Evolutionary conservation across 2,329 filamentous ascomycete genomes (phyloP).

Genomic region (Fusarium oxysporum): DNA sequence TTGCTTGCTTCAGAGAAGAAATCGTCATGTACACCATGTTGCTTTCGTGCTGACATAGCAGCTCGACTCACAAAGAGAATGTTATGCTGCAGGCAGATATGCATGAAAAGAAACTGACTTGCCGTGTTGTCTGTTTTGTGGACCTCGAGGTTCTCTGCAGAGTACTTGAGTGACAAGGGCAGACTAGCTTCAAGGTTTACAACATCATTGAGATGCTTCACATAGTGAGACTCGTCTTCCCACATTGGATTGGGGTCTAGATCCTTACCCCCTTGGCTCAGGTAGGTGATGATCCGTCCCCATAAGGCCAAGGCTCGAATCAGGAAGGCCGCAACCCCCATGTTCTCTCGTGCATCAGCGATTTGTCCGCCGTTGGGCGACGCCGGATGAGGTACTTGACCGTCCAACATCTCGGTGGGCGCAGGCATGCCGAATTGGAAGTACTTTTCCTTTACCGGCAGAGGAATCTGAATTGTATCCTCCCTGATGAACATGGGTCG

Average conservation of each 20-base stretch:
- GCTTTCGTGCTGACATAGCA: slow-evolving; percentile 77
- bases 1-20: slow-evolving; percentile 82
- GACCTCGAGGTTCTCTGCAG: slow-evolving; percentile 81
- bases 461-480: slow-evolving; percentile 86
- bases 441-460: slow-evolving; percentile 89
- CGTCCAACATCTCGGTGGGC: slow-evolving; percentile 84
- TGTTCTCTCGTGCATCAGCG: slow-evolving; percentile 80
- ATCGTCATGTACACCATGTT: slow-evolving; percentile 77
- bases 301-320: slow-evolving; percentile 87
- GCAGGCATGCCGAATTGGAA: slow-evolving; percentile 93
- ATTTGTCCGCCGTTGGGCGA: slow-evolving; percentile 71
- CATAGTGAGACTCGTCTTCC: slow-evolving; percentile 81
- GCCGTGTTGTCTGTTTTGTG: slow-evolving; percentile 87
- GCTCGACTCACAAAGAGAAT: slow-evolving; percentile 91
- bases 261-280: slow-evolving; percentile 90
- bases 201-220: slow-evolving; percentile 75
- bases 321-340: slow-evolving; percentile 94
- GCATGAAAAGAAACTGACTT: slow-evolving; percentile 92
- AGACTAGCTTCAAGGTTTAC: slow-evolving; percentile 76
- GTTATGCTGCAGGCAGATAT: slow-evolving; percentile 90
- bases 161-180: slow-evolving; percentile 78
- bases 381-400: slow-evolving; percentile 72
- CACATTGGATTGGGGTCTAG: slow-evolving; percentile 82
- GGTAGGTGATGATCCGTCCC: slow-evolving; percentile 88
- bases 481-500: slow-evolving; percentile 91